A percentile compares a stretch with the other conserved stretches of the same genome.
phyloP scores from a whole-genome alignment of 495 filamentous ascomycete species.

The Mytilinidion resinicola region DNA sequence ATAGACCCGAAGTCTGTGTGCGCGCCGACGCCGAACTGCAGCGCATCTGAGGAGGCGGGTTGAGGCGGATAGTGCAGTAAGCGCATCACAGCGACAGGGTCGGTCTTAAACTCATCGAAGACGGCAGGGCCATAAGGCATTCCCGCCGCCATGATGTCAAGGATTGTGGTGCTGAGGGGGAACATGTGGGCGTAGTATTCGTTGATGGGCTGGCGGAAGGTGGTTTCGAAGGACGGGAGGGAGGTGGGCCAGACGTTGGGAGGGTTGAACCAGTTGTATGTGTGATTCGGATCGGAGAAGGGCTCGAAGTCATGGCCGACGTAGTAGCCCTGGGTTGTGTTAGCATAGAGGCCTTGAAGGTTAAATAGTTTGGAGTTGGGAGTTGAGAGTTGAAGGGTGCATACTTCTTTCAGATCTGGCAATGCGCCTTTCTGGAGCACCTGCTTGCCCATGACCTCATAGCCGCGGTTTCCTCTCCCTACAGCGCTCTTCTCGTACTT shows the following conservation, averaged over 20 bases:
- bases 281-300: constrained; percentile 9
- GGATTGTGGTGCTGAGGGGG: constrained; percentile 5
- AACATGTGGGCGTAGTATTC: constrained; percentile 14
- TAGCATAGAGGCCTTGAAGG: constrained; percentile 1
- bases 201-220: constrained; percentile 20
- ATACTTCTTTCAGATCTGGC: constrained; percentile 15
- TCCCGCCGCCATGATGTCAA: constrained; percentile 2
- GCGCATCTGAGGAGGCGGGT: constrained; percentile 9
- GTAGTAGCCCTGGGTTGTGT: constrained; percentile 23
- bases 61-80: constrained; percentile 39
- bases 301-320: constrained; percentile 28
- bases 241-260: constrained; percentile 32
- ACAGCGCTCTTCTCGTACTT: constrained; percentile 12
- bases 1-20: constrained; percentile 41
- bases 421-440: constrained; percentile 3
- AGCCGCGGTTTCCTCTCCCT: constrained; percentile 30
- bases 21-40: constrained; percentile 32
- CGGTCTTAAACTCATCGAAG: constrained; percentile 31
- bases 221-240: not conserved
- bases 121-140: constrained; percentile 20
- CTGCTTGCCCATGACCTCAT: constrained; percentile 18
- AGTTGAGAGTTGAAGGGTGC: not conserved
- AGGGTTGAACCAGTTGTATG: constrained; percentile 26
- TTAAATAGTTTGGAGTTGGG: too few species aligned
- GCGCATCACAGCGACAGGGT: constrained; percentile 28